A percentile compares a stretch with the other conserved stretches of the same genome.
Conservation (phyloP, 495 filamentous ascomycete genomes). For the Tetracladium setigerum region DNA sequence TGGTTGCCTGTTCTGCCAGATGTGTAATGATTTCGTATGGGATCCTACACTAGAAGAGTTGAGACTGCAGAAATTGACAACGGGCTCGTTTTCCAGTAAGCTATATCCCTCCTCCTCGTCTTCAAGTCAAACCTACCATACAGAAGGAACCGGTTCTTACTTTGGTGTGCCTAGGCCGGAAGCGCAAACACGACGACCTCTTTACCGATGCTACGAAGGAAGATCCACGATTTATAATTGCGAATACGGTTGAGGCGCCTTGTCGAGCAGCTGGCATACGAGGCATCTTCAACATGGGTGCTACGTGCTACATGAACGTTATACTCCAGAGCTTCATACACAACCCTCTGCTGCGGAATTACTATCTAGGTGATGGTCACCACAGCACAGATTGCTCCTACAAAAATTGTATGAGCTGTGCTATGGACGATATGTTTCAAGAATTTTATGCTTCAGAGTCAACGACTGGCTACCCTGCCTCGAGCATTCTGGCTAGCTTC, state of each 20-base stretch:
- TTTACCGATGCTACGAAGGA: slow-evolving; percentile 46
- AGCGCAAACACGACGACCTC: slow-evolving; percentile 55
- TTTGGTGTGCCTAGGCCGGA: slow-evolving; percentile 28
- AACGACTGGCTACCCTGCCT: slow-evolving; percentile 74
- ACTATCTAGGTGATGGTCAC: slow-evolving; percentile 82
- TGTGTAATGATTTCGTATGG: slow-evolving; percentile 80
- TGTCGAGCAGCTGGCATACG: slow-evolving; percentile 68
- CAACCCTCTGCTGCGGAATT: slow-evolving; percentile 78
- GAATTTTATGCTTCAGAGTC: slow-evolving; percentile 79
- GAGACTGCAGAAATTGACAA: slow-evolving; percentile 48
- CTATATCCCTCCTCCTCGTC: not conserved
- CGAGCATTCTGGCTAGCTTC: slow-evolving; percentile 69
- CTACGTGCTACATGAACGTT: slow-evolving; percentile 90
- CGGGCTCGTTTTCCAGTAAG: slow-evolving; percentile 40
- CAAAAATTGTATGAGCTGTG: slow-evolving; percentile 73
- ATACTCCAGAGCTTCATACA: slow-evolving; percentile 82
- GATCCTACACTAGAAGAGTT: slow-evolving; percentile 76
- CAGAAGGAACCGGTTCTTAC: slow-evolving; percentile 2
- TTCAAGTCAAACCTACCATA: not conserved
- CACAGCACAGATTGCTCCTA: slow-evolving; percentile 57
- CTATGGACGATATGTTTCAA: slow-evolving; percentile 84
- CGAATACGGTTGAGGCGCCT: slow-evolving; percentile 52
- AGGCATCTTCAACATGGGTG: slow-evolving; percentile 90
- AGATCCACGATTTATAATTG: slow-evolving; percentile 48
- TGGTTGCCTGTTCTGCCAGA: slow-evolving; percentile 73